Percentiles rank a stretch among this genome's conserved stretches.
These are phyloP conservation scores for Asterochloris erici DNA, from an alignment of 139 green algal species.

Conservation along the genomic window DNA sequence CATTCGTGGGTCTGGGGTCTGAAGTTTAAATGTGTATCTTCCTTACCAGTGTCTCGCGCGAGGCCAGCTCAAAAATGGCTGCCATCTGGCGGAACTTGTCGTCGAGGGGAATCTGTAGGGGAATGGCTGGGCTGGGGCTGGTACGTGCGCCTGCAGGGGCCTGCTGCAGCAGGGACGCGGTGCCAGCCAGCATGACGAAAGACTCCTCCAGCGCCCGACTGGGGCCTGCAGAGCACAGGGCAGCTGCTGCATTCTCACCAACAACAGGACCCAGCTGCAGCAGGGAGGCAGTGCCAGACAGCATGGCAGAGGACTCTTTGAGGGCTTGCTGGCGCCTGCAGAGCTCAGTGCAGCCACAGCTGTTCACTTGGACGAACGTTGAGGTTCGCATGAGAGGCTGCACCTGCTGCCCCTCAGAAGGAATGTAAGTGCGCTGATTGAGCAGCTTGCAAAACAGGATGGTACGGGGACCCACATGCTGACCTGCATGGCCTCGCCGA, in stretches of 20 bases:
- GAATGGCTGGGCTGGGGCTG: constrained; percentile 18
- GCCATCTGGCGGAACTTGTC: constrained; percentile 53
- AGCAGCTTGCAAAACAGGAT: neutral
- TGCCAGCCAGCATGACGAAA: constrained; percentile 54
- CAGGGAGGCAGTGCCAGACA: neutral
- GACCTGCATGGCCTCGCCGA: neutral
- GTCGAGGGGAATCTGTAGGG: constrained; percentile 33
- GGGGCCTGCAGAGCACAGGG: neutral
- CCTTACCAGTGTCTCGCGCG: constrained; percentile 34
- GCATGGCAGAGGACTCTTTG: neutral
- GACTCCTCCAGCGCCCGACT: constrained; percentile 62
- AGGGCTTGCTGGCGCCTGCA: neutral
- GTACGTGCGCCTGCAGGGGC: neutral
- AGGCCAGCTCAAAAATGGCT: constrained; percentile 63
- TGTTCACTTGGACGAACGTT: neutral
- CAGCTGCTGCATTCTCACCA: too few relatives aligned
- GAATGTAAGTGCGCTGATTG: neutral
- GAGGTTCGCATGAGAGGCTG: neutral
- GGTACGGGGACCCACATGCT: neutral
- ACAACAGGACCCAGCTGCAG: too few relatives aligned
- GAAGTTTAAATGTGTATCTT: neutral
- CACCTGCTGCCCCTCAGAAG: neutral
- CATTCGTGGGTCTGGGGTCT: too few relatives aligned
- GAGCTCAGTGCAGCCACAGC: neutral
- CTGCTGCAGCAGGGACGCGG: constrained; percentile 20